A percentile compares a stretch with the other conserved stretches of the same genome.
Evolutionary conservation across 1,284 basidiomycete genomes (phyloP).

Genomic region (Coniferiporia weirii): DNA sequence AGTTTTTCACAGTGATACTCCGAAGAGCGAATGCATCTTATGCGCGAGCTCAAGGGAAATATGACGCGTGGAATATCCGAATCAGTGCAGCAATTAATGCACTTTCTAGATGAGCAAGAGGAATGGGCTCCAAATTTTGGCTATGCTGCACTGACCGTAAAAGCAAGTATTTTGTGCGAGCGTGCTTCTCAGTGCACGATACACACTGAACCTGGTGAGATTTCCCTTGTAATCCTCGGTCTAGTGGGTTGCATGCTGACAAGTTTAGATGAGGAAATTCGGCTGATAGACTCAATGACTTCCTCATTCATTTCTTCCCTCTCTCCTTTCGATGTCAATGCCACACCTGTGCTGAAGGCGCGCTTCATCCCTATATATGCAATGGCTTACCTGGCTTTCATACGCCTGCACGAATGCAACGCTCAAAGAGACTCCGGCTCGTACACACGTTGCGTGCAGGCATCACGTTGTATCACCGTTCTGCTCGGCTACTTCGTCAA

Average conservation of each 20-base stretch:
- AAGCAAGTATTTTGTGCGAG: constrained; percentile 9
- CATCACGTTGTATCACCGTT: constrained; percentile 12
- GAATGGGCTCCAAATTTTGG: constrained; percentile 7
- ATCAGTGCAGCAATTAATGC: background rate
- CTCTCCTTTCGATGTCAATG: constrained; percentile 2
- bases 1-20: background rate
- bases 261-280: constrained; percentile 10
- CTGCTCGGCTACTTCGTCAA: constrained; percentile 2
- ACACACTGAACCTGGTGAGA: constrained; percentile 4
- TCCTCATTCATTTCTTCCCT: constrained; percentile 11
- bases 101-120: constrained; percentile 10
- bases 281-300: constrained; percentile 4
- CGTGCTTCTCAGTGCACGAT: constrained; percentile 7
- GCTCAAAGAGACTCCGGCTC: constrained; percentile 4
- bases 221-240: background rate
- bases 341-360: background rate
- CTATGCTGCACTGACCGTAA: constrained; percentile 6
- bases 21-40: background rate
- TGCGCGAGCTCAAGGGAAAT: background rate
- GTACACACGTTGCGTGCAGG: constrained; percentile 13
- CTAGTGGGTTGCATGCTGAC: too few species aligned
- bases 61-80: background rate
- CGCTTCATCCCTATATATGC: constrained; percentile 8
- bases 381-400: constrained; percentile 10
- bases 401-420: constrained; percentile 10